Base-by-base conservation (phyloP, 805 yeast genomes). In the Teunomyces barrocoloradensis region DNA sequence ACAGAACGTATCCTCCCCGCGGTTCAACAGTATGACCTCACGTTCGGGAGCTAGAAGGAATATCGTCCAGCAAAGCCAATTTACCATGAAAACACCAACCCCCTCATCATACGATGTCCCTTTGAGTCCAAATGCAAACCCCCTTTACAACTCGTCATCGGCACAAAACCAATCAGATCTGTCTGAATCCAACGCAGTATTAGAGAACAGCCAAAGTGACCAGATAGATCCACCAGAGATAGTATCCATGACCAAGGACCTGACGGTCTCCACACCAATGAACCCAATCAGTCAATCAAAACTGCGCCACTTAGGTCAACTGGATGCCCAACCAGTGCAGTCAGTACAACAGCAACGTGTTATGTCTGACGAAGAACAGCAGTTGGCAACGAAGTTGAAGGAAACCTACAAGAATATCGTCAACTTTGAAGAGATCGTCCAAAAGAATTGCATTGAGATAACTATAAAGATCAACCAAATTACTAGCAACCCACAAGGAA, bases 351-450 rank as follows among this genome's bases (percentile, higher is more conserved):
- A 13, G 43, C 51, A 50, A 27, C 58, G 75, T 30, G 60, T 68
- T 11, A 71, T 73, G 75, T 65, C 84, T 0, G 81, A 77, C 43
- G 86, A 81, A 57, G 87, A 81, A 60, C 86, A 80, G 54, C 80
- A 80, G 43, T 67, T 86, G 41, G 88, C 88, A 2, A 73, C 85
- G 2, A 85, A 85, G 59, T 63, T 86, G 21, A 89, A 86, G 62
- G 90, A 85, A 58, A 84, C 89, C 3, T 86, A 85, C 63, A 84
- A 84, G 56, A 73, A 78, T 43, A 86, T 85, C 35, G 82, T 85
- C 40, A 79, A 80, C 52, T 75, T 79, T 51, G 91, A 85, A 66
- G 81, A 81, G 47, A 80, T 80, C 46, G 80, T 85, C 17, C 90
- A 85, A 60, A 84, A 83, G 53, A 82, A 82, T 52, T 87, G 89